These are phyloP conservation scores for Neurospora sp. DNA, from an alignment of 495 filamentous ascomycete genomes.

Conservation along the genomic window DNA sequence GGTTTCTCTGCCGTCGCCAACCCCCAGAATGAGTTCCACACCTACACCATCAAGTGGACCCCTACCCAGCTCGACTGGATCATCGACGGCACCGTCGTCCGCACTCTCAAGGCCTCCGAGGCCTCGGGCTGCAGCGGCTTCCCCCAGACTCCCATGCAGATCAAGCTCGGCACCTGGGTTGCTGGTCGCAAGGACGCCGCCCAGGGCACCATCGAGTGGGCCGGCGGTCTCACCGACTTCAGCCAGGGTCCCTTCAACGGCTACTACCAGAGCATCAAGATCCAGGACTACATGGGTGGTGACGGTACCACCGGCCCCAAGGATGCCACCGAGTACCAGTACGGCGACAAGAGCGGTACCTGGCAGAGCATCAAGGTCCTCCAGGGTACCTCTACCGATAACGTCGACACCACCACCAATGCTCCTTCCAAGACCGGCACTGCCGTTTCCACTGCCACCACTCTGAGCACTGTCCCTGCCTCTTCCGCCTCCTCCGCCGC, in stretches of 20 bases:
- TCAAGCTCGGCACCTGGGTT: conserved; percentile 82
- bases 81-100: conserved; percentile 62
- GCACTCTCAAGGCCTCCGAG: conserved; percentile 51
- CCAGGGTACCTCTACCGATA: conserved; percentile 55
- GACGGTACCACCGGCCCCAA: conserved; percentile 48
- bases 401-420: conserved; percentile 36
- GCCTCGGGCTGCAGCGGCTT: conserved; percentile 55
- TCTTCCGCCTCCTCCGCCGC: not conserved
- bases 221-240: conserved; percentile 73
- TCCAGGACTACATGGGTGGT: conserved; percentile 84
- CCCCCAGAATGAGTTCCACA: conserved; percentile 60
- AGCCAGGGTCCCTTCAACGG: conserved; percentile 68
- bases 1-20: conserved; percentile 51
- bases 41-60: conserved; percentile 85
- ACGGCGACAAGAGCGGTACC: conserved; percentile 58
- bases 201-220: conserved; percentile 78
- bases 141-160: conserved; percentile 83
- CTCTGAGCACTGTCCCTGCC: conserved; percentile 5
- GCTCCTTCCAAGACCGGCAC: conserved; percentile 13
- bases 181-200: conserved; percentile 61
- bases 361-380: conserved; percentile 69
- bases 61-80: conserved; percentile 66
- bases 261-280: conserved; percentile 68
- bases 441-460: conserved; percentile 13
- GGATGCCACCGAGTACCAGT: conserved; percentile 51